A percentile compares a stretch with the other conserved stretches of the same genome.
These are phyloP conservation scores for Podaxis sp. DNA, from an alignment of 768 basidiomycete genomes.

Conservation along the genomic window DNA sequence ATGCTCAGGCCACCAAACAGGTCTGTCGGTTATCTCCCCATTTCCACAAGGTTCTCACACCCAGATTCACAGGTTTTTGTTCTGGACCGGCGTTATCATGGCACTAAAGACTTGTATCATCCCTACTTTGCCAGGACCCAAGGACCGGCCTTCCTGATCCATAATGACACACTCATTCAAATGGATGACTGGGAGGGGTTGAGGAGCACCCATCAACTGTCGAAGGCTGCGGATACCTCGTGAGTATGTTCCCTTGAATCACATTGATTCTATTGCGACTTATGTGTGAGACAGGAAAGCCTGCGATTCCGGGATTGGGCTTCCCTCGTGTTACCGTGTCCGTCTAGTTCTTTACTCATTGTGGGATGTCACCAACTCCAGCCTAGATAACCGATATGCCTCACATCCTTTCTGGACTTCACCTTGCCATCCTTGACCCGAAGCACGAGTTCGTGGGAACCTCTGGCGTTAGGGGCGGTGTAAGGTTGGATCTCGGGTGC, in stretches of 20 bases:
- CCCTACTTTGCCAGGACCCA: conserved; percentile 25
- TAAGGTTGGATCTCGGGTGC: conserved; percentile 23
- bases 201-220: conserved; percentile 29
- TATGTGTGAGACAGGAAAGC: conserved; percentile 15
- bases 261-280: not conserved
- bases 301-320: conserved; percentile 22
- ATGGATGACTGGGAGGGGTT: conserved; percentile 35
- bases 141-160: conserved; percentile 34
- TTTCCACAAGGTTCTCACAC: not conserved
- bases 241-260: not conserved
- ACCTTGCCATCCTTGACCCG: conserved; percentile 41
- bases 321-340: conserved; percentile 25
- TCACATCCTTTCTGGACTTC: conserved; percentile 40
- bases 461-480: conserved; percentile 20
- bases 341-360: not conserved
- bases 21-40: conserved; percentile 14
- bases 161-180: conserved; percentile 28
- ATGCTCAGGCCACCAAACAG: conserved; percentile 31
- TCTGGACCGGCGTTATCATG: conserved; percentile 28
- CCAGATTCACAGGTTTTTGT: conserved; percentile 18
- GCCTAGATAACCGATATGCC: conserved; percentile 43
- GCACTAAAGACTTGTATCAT: conserved; percentile 19
- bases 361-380: not conserved
- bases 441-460: conserved; percentile 21
- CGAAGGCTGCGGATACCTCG: conserved; percentile 19